Percentiles rank a stretch among this genome's conserved stretches.
phyloP scores from a whole-genome alignment of 768 basidiomycete genomes.

The Suillus plorans region DNA sequence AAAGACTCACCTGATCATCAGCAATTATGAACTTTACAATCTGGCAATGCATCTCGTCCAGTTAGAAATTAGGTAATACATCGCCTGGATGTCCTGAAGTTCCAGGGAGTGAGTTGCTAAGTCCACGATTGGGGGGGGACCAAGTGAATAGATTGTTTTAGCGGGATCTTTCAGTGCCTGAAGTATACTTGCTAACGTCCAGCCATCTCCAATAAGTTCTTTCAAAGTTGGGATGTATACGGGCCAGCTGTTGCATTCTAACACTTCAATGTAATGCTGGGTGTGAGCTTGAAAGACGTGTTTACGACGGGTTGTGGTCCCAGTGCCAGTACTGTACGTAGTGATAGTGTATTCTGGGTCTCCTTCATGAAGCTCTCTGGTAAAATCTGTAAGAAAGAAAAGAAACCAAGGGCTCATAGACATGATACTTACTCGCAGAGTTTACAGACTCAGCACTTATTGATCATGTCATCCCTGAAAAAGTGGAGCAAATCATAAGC shows the following conservation, averaged over 20 bases:
- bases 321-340: neutral
- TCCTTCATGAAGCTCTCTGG: neutral
- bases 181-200: neutral
- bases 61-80: neutral
- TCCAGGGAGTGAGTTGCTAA: neutral
- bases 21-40: neutral
- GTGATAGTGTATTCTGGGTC: neutral
- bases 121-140: neutral
- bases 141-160: neutral
- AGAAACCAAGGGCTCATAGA: no score
- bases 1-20: neutral
- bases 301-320: neutral
- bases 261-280: neutral
- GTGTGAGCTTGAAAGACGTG: neutral
- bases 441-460: no score
- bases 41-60: neutral
- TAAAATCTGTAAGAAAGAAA: neutral
- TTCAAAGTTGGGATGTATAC: neutral
- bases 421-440: no score
- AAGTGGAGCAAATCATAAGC: no score
- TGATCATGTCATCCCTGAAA: no score
- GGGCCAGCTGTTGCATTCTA: neutral
- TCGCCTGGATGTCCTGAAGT: neutral
- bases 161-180: neutral
- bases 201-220: neutral